Evolutionary conservation across 495 filamentous ascomycete species (phyloP).

Genomic region (Parmelia sp.): DNA sequence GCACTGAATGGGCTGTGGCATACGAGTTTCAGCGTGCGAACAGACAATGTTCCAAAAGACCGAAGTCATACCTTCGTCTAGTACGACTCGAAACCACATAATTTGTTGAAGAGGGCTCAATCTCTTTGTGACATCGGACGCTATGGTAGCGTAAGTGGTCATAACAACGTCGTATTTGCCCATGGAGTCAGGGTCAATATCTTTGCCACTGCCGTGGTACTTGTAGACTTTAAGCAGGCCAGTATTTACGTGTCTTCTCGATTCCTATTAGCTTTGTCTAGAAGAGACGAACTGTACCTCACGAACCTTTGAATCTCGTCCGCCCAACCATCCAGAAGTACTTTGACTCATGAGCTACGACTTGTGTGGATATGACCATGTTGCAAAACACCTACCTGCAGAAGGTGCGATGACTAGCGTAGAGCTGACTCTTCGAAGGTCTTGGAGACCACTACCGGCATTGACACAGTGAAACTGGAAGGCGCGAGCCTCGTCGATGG

Average conservation of each 20-base stretch:
- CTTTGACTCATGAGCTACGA: background rate
- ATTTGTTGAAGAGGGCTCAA: background rate
- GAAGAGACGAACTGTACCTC: background rate
- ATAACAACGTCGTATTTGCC: background rate
- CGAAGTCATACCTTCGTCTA: background rate
- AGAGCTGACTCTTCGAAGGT: background rate
- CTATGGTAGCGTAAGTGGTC: background rate
- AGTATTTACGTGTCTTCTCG: background rate
- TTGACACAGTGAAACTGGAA: background rate
- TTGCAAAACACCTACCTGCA: background rate
- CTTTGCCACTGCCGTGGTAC: background rate
- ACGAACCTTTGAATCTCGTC: background rate
- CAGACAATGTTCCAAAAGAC: background rate
- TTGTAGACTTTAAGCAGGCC: background rate
- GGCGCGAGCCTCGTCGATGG: background rate
- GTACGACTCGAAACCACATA: background rate
- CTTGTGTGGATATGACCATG: background rate
- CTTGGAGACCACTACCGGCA: background rate
- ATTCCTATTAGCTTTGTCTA: background rate
- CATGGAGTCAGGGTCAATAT: background rate
- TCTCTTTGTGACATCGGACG: background rate
- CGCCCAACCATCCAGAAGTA: background rate
- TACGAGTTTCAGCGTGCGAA: background rate
- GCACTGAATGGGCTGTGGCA: constrained; percentile 17
- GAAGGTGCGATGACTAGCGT: background rate